phyloP scores from a whole-genome alignment of 257 asterid species.

The Hygrophila difformis region DNA sequence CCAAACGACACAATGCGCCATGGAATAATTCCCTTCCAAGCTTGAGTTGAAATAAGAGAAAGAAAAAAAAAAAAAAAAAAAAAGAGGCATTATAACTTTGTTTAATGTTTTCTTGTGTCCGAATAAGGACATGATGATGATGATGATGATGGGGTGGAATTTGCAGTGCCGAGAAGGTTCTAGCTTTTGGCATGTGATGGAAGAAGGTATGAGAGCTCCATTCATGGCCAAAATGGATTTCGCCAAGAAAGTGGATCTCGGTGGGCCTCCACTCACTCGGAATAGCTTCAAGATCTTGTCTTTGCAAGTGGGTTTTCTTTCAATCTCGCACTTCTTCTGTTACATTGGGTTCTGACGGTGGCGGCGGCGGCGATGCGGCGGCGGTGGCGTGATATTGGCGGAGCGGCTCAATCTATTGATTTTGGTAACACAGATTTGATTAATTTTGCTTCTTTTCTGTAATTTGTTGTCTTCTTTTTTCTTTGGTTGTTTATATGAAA shows the following conservation, averaged over 20 bases:
- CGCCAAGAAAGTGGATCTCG: neutral
- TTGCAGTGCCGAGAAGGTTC: neutral
- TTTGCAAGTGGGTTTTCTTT: constrained; percentile 15
- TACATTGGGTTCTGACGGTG: constrained; percentile 15
- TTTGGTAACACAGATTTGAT: constrained; percentile 11
- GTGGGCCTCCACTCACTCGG: constrained; percentile 9
- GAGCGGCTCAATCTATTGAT: constrained; percentile 72
- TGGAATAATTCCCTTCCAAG: too few species aligned
- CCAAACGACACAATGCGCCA: too few species aligned
- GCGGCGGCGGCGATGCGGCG: constrained; percentile 15
- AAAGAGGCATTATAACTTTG: too few species aligned
- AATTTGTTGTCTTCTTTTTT: constrained; percentile 10
- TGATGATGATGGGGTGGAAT: neutral
- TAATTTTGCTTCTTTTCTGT: constrained; percentile 7
- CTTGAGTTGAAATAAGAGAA: too few species aligned
- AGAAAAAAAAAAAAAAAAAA: too few species aligned
- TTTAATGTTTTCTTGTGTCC: too few species aligned
- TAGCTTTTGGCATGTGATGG: neutral
- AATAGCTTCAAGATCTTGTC: constrained; percentile 11
- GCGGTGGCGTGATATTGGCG: constrained; percentile 58
- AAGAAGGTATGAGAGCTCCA: constrained; percentile 3
- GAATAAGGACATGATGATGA: too few species aligned
- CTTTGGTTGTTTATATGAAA: constrained; percentile 2
- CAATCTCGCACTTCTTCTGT: constrained; percentile 11
- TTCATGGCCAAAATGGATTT: too few species aligned